phyloP scores from a whole-genome alignment of 2,329 filamentous ascomycete species.

The Amylocarpus encephaloides region DNA sequence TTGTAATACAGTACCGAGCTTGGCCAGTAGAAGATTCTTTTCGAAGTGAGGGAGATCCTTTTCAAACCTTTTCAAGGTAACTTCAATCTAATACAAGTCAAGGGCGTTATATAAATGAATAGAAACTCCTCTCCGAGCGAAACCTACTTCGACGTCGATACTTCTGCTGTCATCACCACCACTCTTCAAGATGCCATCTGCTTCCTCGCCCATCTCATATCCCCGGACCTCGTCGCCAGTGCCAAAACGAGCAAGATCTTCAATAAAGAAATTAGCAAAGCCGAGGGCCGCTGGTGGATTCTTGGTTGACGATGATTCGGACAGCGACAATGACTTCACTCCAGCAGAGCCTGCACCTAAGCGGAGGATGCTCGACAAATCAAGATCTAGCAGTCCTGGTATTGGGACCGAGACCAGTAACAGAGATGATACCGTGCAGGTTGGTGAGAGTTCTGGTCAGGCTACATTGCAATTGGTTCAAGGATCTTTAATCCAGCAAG shows the following conservation, averaged over 20 bases:
- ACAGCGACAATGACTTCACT: slow-evolving; percentile 31
- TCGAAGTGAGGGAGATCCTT: slow-evolving; percentile 40
- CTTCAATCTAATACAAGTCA: neutral
- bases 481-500: neutral
- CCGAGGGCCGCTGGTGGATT: slow-evolving; percentile 38
- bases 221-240: slow-evolving; percentile 26
- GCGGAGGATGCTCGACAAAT: slow-evolving; percentile 37
- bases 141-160: neutral
- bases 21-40: slow-evolving; percentile 43
- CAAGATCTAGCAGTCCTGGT: slow-evolving; percentile 13
- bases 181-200: slow-evolving; percentile 45
- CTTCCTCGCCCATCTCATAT: slow-evolving; percentile 50
- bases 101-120: slow-evolving; percentile 8
- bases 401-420: neutral
- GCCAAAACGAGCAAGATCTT: slow-evolving; percentile 34
- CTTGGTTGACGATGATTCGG: slow-evolving; percentile 39
- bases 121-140: slow-evolving; percentile 24
- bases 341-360: slow-evolving; percentile 36
- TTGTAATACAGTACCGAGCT: slow-evolving; percentile 46
- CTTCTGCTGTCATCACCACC: slow-evolving; percentile 34
- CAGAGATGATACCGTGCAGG: slow-evolving; percentile 1
- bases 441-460: slow-evolving; percentile 3
- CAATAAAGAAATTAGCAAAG: slow-evolving; percentile 29
- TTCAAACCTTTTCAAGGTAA: slow-evolving; percentile 29
- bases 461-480: slow-evolving; percentile 2